Percentiles rank a stretch among this genome's conserved stretches.
phyloP scores from a whole-genome alignment of 306 rosid genomes.

The Castanopsis chinensis region DNA sequence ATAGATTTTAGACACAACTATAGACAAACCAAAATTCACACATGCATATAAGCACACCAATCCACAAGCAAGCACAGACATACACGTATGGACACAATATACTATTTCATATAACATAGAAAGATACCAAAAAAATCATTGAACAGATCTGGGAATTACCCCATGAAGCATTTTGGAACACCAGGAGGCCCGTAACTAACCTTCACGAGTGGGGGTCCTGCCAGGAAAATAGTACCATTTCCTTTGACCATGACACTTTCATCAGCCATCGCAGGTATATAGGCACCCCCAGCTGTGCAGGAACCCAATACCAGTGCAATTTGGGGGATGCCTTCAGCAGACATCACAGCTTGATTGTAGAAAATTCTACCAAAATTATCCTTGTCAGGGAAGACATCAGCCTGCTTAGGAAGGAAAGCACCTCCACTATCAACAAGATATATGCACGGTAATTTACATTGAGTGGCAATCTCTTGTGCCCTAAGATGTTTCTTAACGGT shows the following conservation, averaged over 20 bases:
- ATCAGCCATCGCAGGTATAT: constrained; percentile 98
- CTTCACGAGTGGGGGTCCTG: constrained; percentile 97
- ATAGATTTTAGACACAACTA: constrained; percentile 20
- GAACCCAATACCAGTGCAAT: constrained; percentile 92
- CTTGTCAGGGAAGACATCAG: constrained; percentile 89
- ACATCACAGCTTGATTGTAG: constrained; percentile 86
- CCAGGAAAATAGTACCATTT: constrained; percentile 90
- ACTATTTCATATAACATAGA: constrained; percentile 2
- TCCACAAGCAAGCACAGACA: neutral
- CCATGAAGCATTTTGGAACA: constrained; percentile 19
- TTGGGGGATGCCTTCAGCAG: constrained; percentile 87
- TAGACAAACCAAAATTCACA: neutral
- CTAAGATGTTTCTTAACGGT: constrained; percentile 98
- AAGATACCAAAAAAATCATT: neutral
- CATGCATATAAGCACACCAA: constrained; percentile 3
- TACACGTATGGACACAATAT: too few relatives aligned
- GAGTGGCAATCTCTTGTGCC: constrained; percentile 90
- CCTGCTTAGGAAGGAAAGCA: constrained; percentile 97
- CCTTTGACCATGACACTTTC: constrained; percentile 99
- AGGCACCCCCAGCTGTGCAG: constrained; percentile 98
- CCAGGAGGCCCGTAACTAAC: constrained; percentile 38
- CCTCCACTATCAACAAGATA: constrained; percentile 99
- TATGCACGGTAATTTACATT: constrained; percentile 82
- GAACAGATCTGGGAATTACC: constrained; percentile 15
- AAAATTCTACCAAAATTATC: constrained; percentile 95